Evolutionary conservation across 2,329 filamentous ascomycete species (phyloP).

Genomic region (Colletotrichum sp.): DNA sequence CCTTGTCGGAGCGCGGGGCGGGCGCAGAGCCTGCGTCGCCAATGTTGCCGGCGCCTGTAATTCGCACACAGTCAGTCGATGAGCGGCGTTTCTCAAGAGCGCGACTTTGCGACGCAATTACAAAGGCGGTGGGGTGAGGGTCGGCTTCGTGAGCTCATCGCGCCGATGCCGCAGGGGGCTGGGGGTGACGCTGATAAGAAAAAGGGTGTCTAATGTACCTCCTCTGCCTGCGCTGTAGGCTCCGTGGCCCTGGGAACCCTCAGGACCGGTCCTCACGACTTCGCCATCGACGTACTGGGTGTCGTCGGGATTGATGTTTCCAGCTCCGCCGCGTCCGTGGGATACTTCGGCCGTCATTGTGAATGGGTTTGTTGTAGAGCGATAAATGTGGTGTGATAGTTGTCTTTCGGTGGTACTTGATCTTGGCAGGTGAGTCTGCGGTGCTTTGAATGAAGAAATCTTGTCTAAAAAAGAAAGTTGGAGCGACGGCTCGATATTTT

Average conservation of each 20-base stretch:
- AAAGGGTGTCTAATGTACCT: constrained; percentile 46
- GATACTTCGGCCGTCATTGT: constrained; percentile 55
- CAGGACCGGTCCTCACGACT: constrained; percentile 59
- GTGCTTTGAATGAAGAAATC: neutral
- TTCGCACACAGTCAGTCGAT: neutral
- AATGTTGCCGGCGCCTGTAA: constrained; percentile 63
- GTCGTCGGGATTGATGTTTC: constrained; percentile 64
- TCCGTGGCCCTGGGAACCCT: constrained; percentile 63
- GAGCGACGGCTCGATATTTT: neutral
- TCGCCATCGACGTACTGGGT: constrained; percentile 68
- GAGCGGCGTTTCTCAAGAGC: neutral
- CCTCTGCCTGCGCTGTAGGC: constrained; percentile 64
- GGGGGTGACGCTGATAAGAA: neutral
- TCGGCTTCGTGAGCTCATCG: neutral
- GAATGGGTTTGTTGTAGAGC: neutral
- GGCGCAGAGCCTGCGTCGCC: constrained; percentile 49
- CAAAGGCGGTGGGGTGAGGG: neutral
- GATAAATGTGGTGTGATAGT: neutral
- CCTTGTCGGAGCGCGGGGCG: constrained; percentile 51
- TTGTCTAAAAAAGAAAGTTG: neutral
- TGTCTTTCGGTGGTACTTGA: neutral
- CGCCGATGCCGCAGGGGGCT: neutral
- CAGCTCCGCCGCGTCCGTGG: constrained; percentile 65
- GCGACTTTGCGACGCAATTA: neutral
- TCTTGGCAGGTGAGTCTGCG: neutral